These are phyloP conservation scores for Candolleomyces eurysporus DNA, from an alignment of 768 basidiomycete genomes.

Conservation along the genomic window DNA sequence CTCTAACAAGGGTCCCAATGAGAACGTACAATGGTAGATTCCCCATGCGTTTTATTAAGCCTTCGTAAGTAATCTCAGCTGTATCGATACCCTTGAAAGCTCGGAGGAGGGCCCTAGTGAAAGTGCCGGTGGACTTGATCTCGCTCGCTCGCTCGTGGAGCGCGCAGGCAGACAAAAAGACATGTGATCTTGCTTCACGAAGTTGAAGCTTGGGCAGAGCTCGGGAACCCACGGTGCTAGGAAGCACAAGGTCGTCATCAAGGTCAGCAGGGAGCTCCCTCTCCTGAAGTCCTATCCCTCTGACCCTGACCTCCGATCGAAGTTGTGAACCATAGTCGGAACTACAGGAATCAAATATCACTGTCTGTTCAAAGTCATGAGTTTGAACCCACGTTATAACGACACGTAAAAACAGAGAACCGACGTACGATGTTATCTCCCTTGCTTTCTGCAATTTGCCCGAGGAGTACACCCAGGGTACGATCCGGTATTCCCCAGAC, in stretches of 20 bases:
- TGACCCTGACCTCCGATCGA: background rate
- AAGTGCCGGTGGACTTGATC: slow-evolving; percentile 3
- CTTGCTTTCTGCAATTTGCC: slow-evolving; percentile 8
- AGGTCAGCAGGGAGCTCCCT: slow-evolving; percentile 1
- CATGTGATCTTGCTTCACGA: slow-evolving; percentile 8
- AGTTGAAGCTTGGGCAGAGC: background rate
- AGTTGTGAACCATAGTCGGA: slow-evolving; percentile 12
- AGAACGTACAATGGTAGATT: background rate
- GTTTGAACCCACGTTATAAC: background rate
- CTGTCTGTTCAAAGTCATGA: slow-evolving; percentile 7
- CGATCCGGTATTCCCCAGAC: slow-evolving; percentile 13
- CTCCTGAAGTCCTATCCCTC: background rate
- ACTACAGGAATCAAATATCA: slow-evolving; percentile 18
- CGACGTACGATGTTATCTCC: slow-evolving; percentile 18
- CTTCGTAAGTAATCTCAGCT: slow-evolving; percentile 5
- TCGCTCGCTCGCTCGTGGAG: slow-evolving; percentile 12
- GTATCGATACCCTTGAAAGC: slow-evolving; percentile 1
- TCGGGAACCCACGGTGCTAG: background rate
- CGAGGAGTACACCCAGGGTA: slow-evolving; percentile 10
- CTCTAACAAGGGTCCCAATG: background rate
- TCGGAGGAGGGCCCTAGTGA: slow-evolving; percentile 12
- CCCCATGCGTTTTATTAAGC: slow-evolving; percentile 3
- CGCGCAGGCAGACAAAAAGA: slow-evolving; percentile 13
- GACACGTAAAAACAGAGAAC: background rate
- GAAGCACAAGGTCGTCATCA: background rate